Conservation (phyloP, 495 filamentous ascomycete species). For the Delitschia confertaspora region DNA sequence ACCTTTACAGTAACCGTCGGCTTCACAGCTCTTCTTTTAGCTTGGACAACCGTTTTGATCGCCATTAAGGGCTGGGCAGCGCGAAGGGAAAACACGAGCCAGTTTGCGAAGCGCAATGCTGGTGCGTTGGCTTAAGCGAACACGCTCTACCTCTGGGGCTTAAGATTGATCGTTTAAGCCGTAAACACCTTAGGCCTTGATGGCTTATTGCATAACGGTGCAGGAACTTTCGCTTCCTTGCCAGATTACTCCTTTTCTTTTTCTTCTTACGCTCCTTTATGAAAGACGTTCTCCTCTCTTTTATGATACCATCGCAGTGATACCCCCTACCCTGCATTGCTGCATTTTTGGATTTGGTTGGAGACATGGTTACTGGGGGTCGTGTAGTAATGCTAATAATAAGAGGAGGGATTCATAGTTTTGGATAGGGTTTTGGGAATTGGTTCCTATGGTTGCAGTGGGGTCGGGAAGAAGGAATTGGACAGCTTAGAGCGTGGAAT, state of each 20-base stretch:
- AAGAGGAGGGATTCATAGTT: too few relatives aligned
- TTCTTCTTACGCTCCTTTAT: slow-evolving; percentile 5
- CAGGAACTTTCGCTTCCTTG: too few relatives aligned
- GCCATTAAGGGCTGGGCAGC: slow-evolving; percentile 88
- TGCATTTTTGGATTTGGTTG: slow-evolving; percentile 11
- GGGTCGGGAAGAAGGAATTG: too few relatives aligned
- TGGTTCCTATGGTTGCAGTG: too few relatives aligned
- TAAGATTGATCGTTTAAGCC: not conserved
- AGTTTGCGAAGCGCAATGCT: slow-evolving; percentile 9
- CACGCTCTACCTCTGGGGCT: not conserved
- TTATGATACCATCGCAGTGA: slow-evolving; percentile 20
- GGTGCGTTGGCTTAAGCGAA: slow-evolving; percentile 21
- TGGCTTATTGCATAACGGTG: too few relatives aligned
- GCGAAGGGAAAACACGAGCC: slow-evolving; percentile 43
- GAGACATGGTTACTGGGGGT: too few relatives aligned
- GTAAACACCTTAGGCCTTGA: slow-evolving; percentile 2
- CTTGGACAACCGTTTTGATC: slow-evolving; percentile 66
- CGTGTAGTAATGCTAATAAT: slow-evolving; percentile 8
- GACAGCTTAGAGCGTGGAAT: too few relatives aligned
- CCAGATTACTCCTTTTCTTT: slow-evolving; percentile 4
- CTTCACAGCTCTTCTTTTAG: slow-evolving; percentile 73
- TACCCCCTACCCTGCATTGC: slow-evolving; percentile 20
- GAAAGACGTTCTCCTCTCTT: too few relatives aligned
- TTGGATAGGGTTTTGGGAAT: too few relatives aligned
- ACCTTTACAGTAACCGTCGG: slow-evolving; percentile 87